Conservation (phyloP, 768 basidiomycete genomes). For the Trametes cubensis region DNA sequence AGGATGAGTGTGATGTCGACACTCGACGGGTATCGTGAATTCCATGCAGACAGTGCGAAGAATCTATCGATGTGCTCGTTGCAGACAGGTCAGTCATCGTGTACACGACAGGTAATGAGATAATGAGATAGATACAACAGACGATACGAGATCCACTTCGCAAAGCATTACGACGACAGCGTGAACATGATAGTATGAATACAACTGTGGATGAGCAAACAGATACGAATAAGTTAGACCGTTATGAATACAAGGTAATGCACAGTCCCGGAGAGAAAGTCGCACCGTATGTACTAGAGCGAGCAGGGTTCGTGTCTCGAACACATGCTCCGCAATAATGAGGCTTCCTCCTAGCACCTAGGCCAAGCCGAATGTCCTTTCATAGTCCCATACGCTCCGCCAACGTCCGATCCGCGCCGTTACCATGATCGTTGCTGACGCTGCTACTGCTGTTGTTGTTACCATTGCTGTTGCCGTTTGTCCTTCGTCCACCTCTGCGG, state of each 20-base stretch:
- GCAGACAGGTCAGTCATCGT: constrained; percentile 9
- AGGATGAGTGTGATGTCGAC: no score
- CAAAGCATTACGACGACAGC: constrained; percentile 35
- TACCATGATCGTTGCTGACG: constrained; percentile 35
- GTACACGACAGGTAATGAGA: constrained; percentile 8
- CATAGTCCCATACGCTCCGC: constrained; percentile 82
- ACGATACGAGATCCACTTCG: constrained; percentile 29
- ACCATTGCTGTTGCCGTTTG: constrained; percentile 12
- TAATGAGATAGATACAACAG: constrained; percentile 27
- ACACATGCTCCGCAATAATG: constrained; percentile 14
- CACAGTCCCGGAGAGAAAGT: constrained; percentile 21
- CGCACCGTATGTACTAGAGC: constrained; percentile 35
- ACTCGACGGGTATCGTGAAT: not conserved
- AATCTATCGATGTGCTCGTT: not conserved
- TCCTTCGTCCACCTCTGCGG: constrained; percentile 34
- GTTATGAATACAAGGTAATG: constrained; percentile 15
- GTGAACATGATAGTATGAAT: constrained; percentile 31
- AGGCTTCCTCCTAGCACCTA: constrained; percentile 17
- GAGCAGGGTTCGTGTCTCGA: constrained; percentile 8
- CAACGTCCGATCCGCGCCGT: constrained; percentile 73
- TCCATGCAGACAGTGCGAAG: not conserved
- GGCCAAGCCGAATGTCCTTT: constrained; percentile 62
- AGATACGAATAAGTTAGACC: constrained; percentile 30
- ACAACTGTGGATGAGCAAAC: constrained; percentile 30
- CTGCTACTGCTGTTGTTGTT: constrained; percentile 6